Evolutionary conservation across 164 flowering plant species (phyloP).

Genomic region (Euptelea pleiosperma): DNA sequence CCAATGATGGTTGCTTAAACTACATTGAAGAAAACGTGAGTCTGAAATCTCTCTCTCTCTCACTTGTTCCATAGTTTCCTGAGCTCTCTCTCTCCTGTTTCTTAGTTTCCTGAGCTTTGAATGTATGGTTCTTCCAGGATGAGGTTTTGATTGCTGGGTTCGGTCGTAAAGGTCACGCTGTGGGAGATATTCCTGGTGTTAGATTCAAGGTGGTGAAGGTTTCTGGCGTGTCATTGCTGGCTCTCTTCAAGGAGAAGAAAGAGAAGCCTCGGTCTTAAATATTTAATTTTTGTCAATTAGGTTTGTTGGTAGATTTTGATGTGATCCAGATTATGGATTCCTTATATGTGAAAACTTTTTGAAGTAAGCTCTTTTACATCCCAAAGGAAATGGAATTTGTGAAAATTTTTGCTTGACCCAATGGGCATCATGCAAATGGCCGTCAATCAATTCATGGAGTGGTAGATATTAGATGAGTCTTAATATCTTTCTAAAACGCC

Average conservation of each 20-base stretch:
- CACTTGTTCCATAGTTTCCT: background rate
- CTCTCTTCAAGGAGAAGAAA: slow-evolving; percentile 35
- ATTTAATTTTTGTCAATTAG: too few relatives aligned
- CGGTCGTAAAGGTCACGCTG: slow-evolving; percentile 36
- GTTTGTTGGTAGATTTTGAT: too few relatives aligned
- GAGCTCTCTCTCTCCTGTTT: background rate
- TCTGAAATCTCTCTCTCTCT: background rate
- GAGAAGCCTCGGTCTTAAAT: slow-evolving; percentile 30
- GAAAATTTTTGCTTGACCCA: too few relatives aligned
- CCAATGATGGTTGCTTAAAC: slow-evolving; percentile 38
- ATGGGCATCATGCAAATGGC: too few relatives aligned
- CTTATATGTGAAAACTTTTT: too few relatives aligned
- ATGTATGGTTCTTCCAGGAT: slow-evolving; percentile 15
- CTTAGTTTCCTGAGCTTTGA: background rate
- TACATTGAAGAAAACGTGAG: slow-evolving; percentile 35
- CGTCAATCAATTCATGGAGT: too few relatives aligned
- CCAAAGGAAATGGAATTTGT: too few relatives aligned
- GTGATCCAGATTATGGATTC: too few relatives aligned
- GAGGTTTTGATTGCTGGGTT: slow-evolving; percentile 37
- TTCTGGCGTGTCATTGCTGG: slow-evolving; percentile 29
- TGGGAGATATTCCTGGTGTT: slow-evolving; percentile 37
- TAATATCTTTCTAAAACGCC: too few relatives aligned
- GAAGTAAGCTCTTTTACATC: too few relatives aligned
- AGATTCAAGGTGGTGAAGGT: slow-evolving; percentile 36
- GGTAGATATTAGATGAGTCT: too few relatives aligned